Evolutionary conservation across 2,329 filamentous ascomycete genomes (phyloP).

Genomic region (Geosmithia morbida): DNA sequence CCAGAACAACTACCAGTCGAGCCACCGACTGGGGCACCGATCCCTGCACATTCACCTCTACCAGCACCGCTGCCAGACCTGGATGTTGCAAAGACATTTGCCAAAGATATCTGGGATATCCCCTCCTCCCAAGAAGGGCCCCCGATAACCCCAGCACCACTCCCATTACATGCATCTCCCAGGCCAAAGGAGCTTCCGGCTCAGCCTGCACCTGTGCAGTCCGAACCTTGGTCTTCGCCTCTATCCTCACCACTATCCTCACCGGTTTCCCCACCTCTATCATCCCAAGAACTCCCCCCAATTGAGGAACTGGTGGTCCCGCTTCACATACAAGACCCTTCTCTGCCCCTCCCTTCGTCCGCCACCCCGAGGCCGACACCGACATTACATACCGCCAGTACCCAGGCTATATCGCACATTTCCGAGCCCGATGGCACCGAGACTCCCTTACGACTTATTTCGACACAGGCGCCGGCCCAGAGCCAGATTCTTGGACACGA

Average conservation of each 20-base stretch:
- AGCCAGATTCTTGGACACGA: conserved; percentile 6
- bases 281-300: conserved; percentile 6
- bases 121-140: conserved; percentile 14
- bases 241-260: conserved; percentile 11
- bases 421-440: background rate
- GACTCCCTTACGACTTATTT: background rate
- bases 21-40: background rate
- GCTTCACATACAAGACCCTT: background rate
- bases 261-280: conserved; percentile 5
- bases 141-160: background rate
- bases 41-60: background rate
- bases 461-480: conserved; percentile 2
- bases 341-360: background rate
- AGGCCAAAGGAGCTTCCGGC: background rate
- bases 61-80: background rate
- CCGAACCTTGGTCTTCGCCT: conserved; percentile 14
- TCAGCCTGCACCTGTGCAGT: background rate
- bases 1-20: conserved; percentile 1
- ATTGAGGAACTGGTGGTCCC: conserved; percentile 7
- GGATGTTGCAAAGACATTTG: background rate
- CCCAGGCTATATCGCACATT: background rate
- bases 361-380: background rate
- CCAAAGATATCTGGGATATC: conserved; percentile 17
- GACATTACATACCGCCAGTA: background rate
- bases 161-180: conserved; percentile 1